Evolutionary conservation across 2,329 filamentous ascomycete genomes (phyloP).

Genomic region (Sphaerulina vaccinii): DNA sequence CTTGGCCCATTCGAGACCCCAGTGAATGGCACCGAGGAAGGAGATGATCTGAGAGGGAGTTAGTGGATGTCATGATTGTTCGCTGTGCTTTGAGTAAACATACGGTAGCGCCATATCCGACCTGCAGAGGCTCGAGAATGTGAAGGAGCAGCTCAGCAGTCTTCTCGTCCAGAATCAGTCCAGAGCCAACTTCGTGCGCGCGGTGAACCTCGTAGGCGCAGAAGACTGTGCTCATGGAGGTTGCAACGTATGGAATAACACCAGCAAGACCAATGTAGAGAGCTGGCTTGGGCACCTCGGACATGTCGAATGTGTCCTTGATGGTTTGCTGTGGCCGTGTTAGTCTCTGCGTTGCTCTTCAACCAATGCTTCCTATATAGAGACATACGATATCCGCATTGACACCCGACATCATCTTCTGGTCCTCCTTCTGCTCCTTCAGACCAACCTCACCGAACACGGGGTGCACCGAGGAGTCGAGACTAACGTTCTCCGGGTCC

Average conservation of each 20-base stretch:
- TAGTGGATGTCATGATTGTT: neutral
- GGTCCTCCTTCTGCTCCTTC: conserved; percentile 26
- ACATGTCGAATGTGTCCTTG: conserved; percentile 49
- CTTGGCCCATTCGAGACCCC: conserved; percentile 83
- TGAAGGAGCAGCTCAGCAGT: conserved; percentile 70
- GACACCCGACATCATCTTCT: conserved; percentile 48
- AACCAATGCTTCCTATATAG: too few species aligned
- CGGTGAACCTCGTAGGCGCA: conserved; percentile 81
- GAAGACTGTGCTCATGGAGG: conserved; percentile 77
- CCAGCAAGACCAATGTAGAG: conserved; percentile 53
- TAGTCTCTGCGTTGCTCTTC: too few species aligned
- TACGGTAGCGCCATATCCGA: conserved; percentile 85
- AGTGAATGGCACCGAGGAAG: conserved; percentile 90
- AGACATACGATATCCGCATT: conserved; percentile 38
- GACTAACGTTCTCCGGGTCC: conserved; percentile 61
- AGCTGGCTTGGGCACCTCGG: conserved; percentile 48
- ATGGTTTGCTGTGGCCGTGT: conserved; percentile 45
- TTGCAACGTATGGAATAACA: conserved; percentile 68
- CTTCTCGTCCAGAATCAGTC: conserved; percentile 66
- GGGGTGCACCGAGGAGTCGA: conserved; percentile 52
- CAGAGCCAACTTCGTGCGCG: conserved; percentile 58
- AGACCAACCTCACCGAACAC: conserved; percentile 42
- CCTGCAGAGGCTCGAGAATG: conserved; percentile 79
- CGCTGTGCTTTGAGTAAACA: too few species aligned
- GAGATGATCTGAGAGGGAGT: conserved; percentile 69